Evolutionary conservation across 2,329 filamentous ascomycete genomes (phyloP).

Genomic region (Aureobasidium sp.): DNA sequence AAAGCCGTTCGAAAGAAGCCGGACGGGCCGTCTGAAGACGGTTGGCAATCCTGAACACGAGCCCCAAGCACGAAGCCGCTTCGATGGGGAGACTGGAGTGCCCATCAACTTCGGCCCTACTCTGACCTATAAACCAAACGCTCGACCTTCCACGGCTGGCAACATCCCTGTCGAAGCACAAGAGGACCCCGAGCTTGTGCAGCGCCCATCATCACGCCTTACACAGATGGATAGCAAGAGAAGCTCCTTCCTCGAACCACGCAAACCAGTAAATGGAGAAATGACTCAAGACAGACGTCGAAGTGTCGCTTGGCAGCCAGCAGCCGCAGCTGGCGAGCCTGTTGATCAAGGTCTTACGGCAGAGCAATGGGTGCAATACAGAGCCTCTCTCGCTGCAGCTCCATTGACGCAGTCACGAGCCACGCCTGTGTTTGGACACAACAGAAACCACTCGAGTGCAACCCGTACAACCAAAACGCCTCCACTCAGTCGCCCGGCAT

Average conservation of each 20-base stretch:
- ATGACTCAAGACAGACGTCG: conserved; percentile 44
- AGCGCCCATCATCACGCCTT: conserved; percentile 12
- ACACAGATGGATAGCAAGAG: conserved; percentile 16
- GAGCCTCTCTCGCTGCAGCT: conserved; percentile 48
- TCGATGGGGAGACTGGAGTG: conserved; percentile 37
- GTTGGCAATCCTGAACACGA: conserved; percentile 50
- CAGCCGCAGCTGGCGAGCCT: conserved; percentile 41
- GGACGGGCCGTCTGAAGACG: conserved; percentile 72
- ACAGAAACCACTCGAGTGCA: not conserved
- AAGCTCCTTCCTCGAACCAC: conserved; percentile 26
- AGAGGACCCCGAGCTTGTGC: not conserved
- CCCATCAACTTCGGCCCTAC: conserved; percentile 86
- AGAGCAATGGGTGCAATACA: conserved; percentile 77
- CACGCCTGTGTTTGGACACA: conserved; percentile 9
- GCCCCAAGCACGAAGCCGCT: conserved; percentile 33
- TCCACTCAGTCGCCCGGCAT: conserved; percentile 23
- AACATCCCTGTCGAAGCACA: not conserved
- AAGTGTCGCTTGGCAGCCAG: conserved; percentile 73
- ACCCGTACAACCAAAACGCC: not conserved
- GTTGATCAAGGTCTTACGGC: conserved; percentile 53
- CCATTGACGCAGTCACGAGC: conserved; percentile 32
- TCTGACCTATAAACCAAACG: conserved; percentile 53
- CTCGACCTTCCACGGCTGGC: conserved; percentile 47
- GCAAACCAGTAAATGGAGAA: conserved; percentile 16
- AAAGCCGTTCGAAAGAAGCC: conserved; percentile 53